phyloP scores from a whole-genome alignment of 2,329 filamentous ascomycete genomes.

The Elsinoe perseae region DNA sequence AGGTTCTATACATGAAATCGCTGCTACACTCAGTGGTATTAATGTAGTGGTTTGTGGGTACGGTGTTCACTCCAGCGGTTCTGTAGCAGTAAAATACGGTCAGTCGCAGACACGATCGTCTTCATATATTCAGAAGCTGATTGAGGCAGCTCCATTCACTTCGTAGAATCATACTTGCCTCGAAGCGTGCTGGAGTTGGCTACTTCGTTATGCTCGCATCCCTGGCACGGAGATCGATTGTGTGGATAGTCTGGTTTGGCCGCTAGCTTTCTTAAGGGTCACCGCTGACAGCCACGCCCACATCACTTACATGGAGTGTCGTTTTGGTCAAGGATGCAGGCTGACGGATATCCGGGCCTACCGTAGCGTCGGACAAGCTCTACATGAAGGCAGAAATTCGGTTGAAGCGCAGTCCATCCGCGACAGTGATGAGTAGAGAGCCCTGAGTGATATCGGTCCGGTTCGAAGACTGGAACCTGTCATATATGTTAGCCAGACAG shows the following conservation, averaged over 20 bases:
- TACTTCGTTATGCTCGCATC: conserved; percentile 31
- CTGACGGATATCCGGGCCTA: not conserved
- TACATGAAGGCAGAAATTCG: not conserved
- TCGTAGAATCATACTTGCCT: conserved; percentile 30
- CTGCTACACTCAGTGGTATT: conserved; percentile 25
- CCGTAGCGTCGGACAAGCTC: not conserved
- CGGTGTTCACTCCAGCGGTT: conserved; percentile 25
- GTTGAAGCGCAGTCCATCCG: not conserved
- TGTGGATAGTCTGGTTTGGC: not conserved
- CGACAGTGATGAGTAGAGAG: not conserved
- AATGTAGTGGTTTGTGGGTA: conserved; percentile 31
- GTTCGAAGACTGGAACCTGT: not conserved
- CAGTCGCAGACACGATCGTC: conserved; percentile 15
- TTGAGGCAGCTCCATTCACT: conserved; percentile 26
- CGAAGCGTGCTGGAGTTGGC: conserved; percentile 23
- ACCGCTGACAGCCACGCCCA: not conserved
- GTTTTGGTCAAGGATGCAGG: not conserved
- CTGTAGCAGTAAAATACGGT: conserved; percentile 29
- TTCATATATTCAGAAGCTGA: not conserved
- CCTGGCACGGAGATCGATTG: not conserved
- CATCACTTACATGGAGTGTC: not conserved
- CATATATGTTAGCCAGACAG: not conserved
- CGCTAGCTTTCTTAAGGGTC: not conserved
- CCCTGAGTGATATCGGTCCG: not conserved
- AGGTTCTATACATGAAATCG: conserved; percentile 24